Percentiles rank a stretch among this genome's conserved stretches.
Evolutionary conservation across 1,139 yeast genomes (phyloP).

Genomic region (Taiozyma onychis): DNA sequence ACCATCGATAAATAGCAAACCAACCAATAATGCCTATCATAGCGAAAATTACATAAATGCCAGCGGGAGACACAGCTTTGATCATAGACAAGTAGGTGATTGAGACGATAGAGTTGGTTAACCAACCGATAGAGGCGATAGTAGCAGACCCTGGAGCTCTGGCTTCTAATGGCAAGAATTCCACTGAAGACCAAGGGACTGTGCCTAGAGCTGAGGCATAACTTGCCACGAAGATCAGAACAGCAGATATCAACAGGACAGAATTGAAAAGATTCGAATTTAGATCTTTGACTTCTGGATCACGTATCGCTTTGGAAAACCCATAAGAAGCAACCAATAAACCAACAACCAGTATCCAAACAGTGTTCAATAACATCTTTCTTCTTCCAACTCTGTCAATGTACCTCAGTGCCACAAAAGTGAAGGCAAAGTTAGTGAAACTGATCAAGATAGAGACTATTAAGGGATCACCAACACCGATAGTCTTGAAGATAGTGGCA

Average conservation of each 20-base stretch:
- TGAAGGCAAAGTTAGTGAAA: constrained; percentile 60
- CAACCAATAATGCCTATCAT: constrained; percentile 33
- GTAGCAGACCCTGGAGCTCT: constrained; percentile 40
- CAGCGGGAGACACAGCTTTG: constrained; percentile 25
- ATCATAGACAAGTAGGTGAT: constrained; percentile 33
- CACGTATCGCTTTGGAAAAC: constrained; percentile 2
- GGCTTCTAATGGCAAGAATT: constrained; percentile 38
- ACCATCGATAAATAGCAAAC: constrained; percentile 35
- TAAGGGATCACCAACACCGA: constrained; percentile 56
- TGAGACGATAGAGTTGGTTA: constrained; percentile 35
- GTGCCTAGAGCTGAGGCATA: constrained; percentile 43
- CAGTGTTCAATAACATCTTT: constrained; percentile 47
- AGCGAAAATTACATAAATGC: constrained; percentile 36
- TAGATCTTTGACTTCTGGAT: not conserved
- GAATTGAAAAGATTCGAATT: constrained; percentile 4
- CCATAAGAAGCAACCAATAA: constrained; percentile 20
- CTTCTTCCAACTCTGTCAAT: constrained; percentile 63
- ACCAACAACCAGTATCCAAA: constrained; percentile 37
- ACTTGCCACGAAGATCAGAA: constrained; percentile 37
- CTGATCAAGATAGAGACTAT: constrained; percentile 62
- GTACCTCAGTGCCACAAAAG: constrained; percentile 51
- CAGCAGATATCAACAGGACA: constrained; percentile 26
- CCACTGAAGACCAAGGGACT: constrained; percentile 44
- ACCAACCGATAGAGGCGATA: constrained; percentile 41
- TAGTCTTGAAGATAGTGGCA: constrained; percentile 54